phyloP scores from a whole-genome alignment of 1,284 basidiomycete genomes.

The Ganoderma lingzhi region DNA sequence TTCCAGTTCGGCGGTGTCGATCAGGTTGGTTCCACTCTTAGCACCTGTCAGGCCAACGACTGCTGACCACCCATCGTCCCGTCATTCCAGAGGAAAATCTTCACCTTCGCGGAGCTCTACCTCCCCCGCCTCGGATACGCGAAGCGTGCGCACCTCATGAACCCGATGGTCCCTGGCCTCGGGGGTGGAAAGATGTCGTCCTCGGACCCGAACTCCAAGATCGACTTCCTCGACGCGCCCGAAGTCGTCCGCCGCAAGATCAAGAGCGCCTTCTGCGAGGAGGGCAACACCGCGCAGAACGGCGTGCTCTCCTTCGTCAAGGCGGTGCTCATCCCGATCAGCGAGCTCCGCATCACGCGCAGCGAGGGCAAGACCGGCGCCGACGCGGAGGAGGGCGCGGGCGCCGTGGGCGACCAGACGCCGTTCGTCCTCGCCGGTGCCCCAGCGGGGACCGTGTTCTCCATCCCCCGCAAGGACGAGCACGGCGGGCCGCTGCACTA shows the following conservation, averaged over 20 bases:
- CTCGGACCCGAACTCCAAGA: conserved; percentile 96
- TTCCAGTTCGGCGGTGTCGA: conserved; percentile 99
- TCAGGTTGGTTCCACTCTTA: conserved; percentile 64
- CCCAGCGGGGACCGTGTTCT: conserved; percentile 87
- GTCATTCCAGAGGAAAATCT: conserved; percentile 90
- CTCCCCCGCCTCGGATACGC: conserved; percentile 93
- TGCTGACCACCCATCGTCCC: background rate
- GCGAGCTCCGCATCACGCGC: conserved; percentile 74
- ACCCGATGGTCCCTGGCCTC: conserved; percentile 97
- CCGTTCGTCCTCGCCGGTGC: conserved; percentile 74
- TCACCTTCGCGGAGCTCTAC: conserved; percentile 96
- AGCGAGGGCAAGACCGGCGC: conserved; percentile 49
- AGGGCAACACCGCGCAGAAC: conserved; percentile 92
- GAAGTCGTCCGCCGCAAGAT: conserved; percentile 90
- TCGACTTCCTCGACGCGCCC: conserved; percentile 95
- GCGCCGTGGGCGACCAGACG: conserved; percentile 54
- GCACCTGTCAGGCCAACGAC: no score
- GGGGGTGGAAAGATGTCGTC: conserved; percentile 99
- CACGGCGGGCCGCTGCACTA: conserved; percentile 90
- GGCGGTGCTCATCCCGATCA: conserved; percentile 92
- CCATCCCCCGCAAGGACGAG: conserved; percentile 79
- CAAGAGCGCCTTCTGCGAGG: conserved; percentile 93
- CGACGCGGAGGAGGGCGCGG: conserved; percentile 50
- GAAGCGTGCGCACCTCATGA: conserved; percentile 98
- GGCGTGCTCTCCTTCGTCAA: conserved; percentile 91